Conservation (phyloP, 148 eudicot genomes). For the Polygonum maritimum region DNA sequence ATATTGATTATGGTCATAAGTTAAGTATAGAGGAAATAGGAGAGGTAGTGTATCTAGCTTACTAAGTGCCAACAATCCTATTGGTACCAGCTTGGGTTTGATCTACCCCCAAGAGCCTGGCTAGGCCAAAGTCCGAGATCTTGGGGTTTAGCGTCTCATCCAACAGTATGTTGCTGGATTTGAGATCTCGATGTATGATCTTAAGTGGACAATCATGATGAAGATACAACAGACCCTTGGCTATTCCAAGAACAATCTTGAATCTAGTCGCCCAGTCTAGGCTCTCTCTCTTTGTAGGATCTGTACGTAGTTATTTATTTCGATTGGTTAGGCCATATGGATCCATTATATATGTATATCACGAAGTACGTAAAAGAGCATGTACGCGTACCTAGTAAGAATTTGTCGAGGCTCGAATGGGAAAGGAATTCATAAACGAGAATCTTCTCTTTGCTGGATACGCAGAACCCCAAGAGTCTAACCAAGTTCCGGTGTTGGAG, state of each 20-base stretch:
- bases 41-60: constrained; percentile 1
- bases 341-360: too few relatives aligned
- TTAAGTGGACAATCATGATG: constrained; percentile 28
- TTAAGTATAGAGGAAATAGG: too few relatives aligned
- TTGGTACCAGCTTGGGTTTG: constrained; percentile 21
- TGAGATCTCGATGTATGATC: constrained; percentile 27
- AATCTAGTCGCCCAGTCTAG: constrained; percentile 14
- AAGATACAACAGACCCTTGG: constrained; percentile 18
- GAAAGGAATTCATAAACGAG: constrained; percentile 18
- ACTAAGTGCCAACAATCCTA: constrained; percentile 26
- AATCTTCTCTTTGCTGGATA: constrained; percentile 14
- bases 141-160: constrained; percentile 28
- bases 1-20: too few relatives aligned
- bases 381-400: neutral
- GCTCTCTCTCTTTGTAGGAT: neutral
- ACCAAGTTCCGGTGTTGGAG: constrained; percentile 27
- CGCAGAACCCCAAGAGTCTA: constrained; percentile 18
- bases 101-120: constrained; percentile 24
- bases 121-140: constrained; percentile 36
- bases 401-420: constrained; percentile 18
- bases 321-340: too few relatives aligned
- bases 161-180: constrained; percentile 28
- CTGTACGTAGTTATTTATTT: neutral
- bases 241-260: constrained; percentile 14
- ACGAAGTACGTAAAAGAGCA: too few relatives aligned